Conservation (phyloP, 1,139 yeast species). For the Saccharomycopsis crataegensis region DNA sequence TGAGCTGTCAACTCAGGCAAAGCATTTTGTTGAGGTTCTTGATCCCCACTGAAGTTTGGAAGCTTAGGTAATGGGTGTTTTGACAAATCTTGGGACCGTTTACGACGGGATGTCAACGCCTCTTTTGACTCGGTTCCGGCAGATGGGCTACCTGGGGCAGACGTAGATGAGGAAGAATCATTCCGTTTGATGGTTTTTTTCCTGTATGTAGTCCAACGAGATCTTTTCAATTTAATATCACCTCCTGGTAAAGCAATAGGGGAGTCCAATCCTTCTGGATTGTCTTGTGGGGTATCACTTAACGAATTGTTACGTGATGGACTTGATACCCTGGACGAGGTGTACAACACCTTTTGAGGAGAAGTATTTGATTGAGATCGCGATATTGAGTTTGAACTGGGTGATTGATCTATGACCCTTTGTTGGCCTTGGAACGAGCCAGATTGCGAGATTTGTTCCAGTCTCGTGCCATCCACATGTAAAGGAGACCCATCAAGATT, state of each 20-base stretch:
- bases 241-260: conserved; percentile 24
- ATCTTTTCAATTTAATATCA: conserved; percentile 28
- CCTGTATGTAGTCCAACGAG: conserved; percentile 32
- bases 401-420: no score
- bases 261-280: conserved; percentile 23
- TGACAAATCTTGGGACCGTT: conserved; percentile 16
- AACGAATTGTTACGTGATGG: neutral
- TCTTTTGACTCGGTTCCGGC: conserved; percentile 4
- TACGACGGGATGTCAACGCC: conserved; percentile 4
- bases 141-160: conserved; percentile 6
- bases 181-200: conserved; percentile 23
- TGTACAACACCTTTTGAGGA: neutral
- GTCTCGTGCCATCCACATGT: no score
- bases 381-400: no score
- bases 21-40: neutral
- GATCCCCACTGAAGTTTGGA: neutral
- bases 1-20: conserved; percentile 2
- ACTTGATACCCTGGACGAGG: neutral
- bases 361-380: neutral
- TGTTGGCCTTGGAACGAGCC: no score
- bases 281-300: neutral
- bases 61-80: conserved; percentile 18
- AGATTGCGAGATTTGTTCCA: no score
- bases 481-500: no score
- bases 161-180: conserved; percentile 14